Conservation (phyloP, 352 stramenopile genomes). For the Phytophthora boehmeriae region DNA sequence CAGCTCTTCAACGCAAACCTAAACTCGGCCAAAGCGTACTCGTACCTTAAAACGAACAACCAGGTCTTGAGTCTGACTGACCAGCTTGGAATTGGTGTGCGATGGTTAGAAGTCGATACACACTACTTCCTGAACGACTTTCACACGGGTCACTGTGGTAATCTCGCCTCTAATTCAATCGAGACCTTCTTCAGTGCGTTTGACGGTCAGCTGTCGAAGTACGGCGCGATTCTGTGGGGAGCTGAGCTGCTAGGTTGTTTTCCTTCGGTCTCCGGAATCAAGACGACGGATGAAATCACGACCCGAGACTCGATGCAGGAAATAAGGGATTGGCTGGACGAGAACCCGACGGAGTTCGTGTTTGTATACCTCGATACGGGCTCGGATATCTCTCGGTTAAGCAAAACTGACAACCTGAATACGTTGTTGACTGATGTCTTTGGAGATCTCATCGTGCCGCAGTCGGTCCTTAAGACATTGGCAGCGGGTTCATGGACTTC, state of each 20-base stretch:
- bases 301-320: conserved; percentile 45
- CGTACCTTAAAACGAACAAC: conserved; percentile 74
- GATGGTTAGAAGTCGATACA: conserved; percentile 67
- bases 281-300: conserved; percentile 44
- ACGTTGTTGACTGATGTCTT: conserved; percentile 47
- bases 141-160: conserved; percentile 63
- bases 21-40: conserved; percentile 44
- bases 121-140: conserved; percentile 70
- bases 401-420: conserved; percentile 40
- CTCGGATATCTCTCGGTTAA: conserved; percentile 36
- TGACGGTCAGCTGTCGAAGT: conserved; percentile 43
- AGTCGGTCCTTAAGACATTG: conserved; percentile 38
- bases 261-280: conserved; percentile 63
- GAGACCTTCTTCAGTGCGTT: conserved; percentile 45
- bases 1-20: conserved; percentile 62
- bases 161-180: conserved; percentile 44
- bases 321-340: conserved; percentile 49
- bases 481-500: conserved; percentile 35
- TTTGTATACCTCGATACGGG: conserved; percentile 60
- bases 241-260: conserved; percentile 63
- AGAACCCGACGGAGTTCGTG: conserved; percentile 50
- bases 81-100: conserved; percentile 61
- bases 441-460: conserved; percentile 47
- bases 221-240: conserved; percentile 49
- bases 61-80: conserved; percentile 64